Percentiles rank a stretch among this genome's conserved stretches.
phyloP scores from a whole-genome alignment of 805 yeast genomes.

The Alloascoidea africana region DNA sequence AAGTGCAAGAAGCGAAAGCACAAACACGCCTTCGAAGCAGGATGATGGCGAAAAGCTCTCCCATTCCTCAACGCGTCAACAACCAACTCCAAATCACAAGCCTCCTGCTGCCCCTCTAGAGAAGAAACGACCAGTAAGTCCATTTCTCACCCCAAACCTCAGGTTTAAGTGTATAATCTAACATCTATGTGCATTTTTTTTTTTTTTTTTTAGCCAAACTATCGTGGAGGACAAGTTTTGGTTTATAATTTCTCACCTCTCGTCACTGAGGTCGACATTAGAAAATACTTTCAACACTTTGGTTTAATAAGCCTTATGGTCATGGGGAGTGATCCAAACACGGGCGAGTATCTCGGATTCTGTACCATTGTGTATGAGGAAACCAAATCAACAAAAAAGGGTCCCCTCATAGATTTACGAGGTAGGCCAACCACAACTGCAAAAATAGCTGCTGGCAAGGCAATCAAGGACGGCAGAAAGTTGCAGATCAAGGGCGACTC shows the following conservation, averaged over 20 bases:
- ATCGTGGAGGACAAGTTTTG: background rate
- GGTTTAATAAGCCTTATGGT: background rate
- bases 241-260: background rate
- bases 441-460: constrained; percentile 1
- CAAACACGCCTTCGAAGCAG: too few species aligned
- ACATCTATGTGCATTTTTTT: too few species aligned
- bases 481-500: background rate
- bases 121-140: too few species aligned
- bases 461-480: background rate
- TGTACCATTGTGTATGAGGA: background rate
- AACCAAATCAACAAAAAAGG: background rate
- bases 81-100: too few species aligned
- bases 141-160: too few species aligned
- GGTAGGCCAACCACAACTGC: background rate
- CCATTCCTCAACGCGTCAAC: too few species aligned
- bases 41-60: too few species aligned
- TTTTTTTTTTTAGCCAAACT: too few species aligned
- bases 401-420: background rate
- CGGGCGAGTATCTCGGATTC: constrained; percentile 1
- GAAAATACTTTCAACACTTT: background rate
- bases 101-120: too few species aligned
- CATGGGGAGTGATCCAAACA: background rate
- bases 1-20: too few species aligned
- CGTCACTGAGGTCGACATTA: background rate
- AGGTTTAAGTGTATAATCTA: too few species aligned